Base-by-base conservation (phyloP, 805 yeast genomes). In the Nakazawaea molendinolei region DNA sequence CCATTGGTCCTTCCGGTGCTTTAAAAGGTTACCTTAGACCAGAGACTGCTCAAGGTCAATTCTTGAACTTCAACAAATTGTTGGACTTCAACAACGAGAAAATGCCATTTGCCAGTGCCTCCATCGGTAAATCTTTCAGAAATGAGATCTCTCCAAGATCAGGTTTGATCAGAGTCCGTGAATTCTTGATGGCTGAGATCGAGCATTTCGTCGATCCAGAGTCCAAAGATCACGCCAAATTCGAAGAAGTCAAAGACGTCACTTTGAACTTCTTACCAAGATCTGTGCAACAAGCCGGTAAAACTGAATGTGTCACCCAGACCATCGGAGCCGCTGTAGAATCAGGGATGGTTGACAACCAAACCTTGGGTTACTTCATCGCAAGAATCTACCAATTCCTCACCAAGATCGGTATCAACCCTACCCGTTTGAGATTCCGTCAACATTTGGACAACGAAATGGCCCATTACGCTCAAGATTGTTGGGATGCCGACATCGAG, bases 41-140 rank as follows among this genome's bases (percentile, higher is more conserved):
- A 43, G 99, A 92, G 69, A 92, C 99, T 45, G 99, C 99, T 18
- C 99, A 92, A 71, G 99, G 99, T 55, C 98, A 92, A 68, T 92
- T 92, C 61, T 72, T 92, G 57, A 92, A 92, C 73, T 92, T 92
- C 67, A 76, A 77, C 69, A 94, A 90, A 65, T 72, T 92, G 53
- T 75, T 86, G 52, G 98, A 92, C 55, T 85, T 79, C 71, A 92
- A 92, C 76, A 92, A 92, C 67, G 79, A 82, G 62, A 84, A 79
- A 62, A 89, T 94, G 90, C 99, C 99, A 41, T 92, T 92, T 63
- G 99, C 99, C n/a, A 86, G 96, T 45, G 98, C 98, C 35, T 84
- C 97, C 25, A 86, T 92, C 55, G 99, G 99, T 58, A 92, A 92
- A 65, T 89, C 97, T 10, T 92, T 92, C 74, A 84, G 99, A 71